Conservation (phyloP, 176 grass and related monocot genomes). For the Musa troglodytarum region DNA sequence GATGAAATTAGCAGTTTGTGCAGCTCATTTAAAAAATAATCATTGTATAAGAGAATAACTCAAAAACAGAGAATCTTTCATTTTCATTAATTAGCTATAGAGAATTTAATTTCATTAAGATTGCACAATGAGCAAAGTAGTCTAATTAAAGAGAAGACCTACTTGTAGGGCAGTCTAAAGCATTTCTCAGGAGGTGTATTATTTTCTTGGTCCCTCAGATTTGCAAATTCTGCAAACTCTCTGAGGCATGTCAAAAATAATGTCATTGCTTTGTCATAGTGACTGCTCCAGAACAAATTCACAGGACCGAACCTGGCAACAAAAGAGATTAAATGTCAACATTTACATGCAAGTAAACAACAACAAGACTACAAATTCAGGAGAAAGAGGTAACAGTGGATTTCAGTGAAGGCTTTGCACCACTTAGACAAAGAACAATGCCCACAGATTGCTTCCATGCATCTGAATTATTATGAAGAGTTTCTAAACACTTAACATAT, state of each 20-base stretch:
- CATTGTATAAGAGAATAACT: not conserved
- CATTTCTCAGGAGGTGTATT: slow-evolving; percentile 86
- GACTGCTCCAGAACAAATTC: slow-evolving; percentile 97
- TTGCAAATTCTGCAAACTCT: slow-evolving; percentile 82
- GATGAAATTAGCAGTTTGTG: no score
- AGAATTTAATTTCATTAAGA: slow-evolving; percentile 27
- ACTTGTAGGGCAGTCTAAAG: slow-evolving; percentile 93
- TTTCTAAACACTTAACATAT: not conserved
- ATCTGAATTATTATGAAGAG: not conserved
- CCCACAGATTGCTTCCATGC: no score
- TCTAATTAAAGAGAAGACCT: slow-evolving; percentile 19
- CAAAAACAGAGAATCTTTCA: no score
- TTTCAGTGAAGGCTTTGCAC: no score
- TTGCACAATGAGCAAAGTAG: slow-evolving; percentile 58
- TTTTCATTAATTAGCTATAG: not conserved
- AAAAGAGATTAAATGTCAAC: not conserved
- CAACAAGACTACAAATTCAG: not conserved
- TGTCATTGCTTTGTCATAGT: slow-evolving; percentile 97
- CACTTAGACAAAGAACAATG: no score
- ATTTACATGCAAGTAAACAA: not conserved
- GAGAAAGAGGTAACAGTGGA: not conserved
- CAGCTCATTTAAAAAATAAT: not conserved
- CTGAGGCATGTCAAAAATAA: slow-evolving; percentile 89
- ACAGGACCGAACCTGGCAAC: slow-evolving; percentile 92
- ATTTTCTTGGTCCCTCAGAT: slow-evolving; percentile 72